Evolutionary conservation across 129 eudicot genomes (phyloP), one percentile per base, ranked within the genome.

Genomic region (Flaveria trinervia): DNA sequence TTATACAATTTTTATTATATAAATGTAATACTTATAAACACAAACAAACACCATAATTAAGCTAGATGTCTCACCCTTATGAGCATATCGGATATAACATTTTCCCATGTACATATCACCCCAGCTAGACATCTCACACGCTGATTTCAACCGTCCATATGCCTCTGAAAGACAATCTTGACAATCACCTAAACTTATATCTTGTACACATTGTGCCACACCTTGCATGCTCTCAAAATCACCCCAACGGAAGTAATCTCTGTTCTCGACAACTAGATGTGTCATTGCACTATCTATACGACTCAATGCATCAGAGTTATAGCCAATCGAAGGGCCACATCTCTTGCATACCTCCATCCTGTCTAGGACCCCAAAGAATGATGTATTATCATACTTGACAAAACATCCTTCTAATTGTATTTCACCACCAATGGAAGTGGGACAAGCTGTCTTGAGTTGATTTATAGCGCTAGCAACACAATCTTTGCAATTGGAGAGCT

Each of bases 141-240:
- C 84, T 13, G 71, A 59, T 70, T 30, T 81, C 67, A 90, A 62
- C 80, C 83, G 81, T 59, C 68, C 78, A 39, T 75, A 72, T 1
- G 96, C 92, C 77, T 79, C 89, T 73, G 73, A 41, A 17, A 90
- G 55, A 74, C 96, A 90, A 85, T 90, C 92, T 71, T 88, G 86
- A 68, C 96, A 90, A 76, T 86, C 81, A 25, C 82, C 49, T 82
- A 64, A 26, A 74, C 85, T 87, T 80, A 88, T 82, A 74, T 90
- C 90, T 71, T 82, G 84, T 26, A 85, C 83, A 28, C 96, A 90
- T 80, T 90, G 92, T 33, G 82, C 92, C 84, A 84, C 78, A 45
- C 87, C 92, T 76, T 75, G 87, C 0, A 85, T 72, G 14, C 62
- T 75, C 72, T 87, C 92, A 9, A 79, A 83, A 77, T 78, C 89